These are phyloP conservation scores for Paramecium bursaria DNA, from an alignment of 73 alveolate species.

Conservation along the genomic window DNA sequence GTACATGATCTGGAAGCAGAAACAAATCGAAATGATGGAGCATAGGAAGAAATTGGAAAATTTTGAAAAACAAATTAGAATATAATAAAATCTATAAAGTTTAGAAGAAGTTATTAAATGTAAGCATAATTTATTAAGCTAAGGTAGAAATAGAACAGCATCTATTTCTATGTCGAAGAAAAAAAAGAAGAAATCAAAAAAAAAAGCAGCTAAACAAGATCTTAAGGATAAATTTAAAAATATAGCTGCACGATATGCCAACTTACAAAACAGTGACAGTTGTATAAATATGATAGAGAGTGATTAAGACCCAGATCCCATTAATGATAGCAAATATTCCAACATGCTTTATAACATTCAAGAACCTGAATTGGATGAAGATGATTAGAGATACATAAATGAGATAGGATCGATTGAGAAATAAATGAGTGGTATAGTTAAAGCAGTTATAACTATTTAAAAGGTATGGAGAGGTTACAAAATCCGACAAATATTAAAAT, in stretches of 20 bases:
- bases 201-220: not conserved
- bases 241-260: too few relatives aligned
- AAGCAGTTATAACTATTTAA: constrained; percentile 21
- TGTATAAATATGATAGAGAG: constrained; percentile 33
- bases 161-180: not conserved
- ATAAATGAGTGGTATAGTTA: not conserved
- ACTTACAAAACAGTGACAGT: too few relatives aligned
- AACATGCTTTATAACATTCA: not conserved
- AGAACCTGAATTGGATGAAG: constrained; percentile 34
- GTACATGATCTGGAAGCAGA: constrained; percentile 15
- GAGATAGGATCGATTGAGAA: constrained; percentile 46
- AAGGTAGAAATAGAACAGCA: constrained; percentile 14
- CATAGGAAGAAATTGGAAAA: not conserved
- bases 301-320: constrained; percentile 38
- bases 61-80: not conserved
- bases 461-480: constrained; percentile 55
- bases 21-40: not conserved
- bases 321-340: constrained; percentile 7
- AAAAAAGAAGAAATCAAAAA: not conserved
- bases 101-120: constrained; percentile 39
- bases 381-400: constrained; percentile 2
- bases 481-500: constrained; percentile 3
- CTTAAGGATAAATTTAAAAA: not conserved
- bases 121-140: not conserved
- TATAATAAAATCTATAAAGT: constrained; percentile 4